Conservation (phyloP, 2,329 filamentous ascomycete genomes). For the Blastomyces silverae region DNA sequence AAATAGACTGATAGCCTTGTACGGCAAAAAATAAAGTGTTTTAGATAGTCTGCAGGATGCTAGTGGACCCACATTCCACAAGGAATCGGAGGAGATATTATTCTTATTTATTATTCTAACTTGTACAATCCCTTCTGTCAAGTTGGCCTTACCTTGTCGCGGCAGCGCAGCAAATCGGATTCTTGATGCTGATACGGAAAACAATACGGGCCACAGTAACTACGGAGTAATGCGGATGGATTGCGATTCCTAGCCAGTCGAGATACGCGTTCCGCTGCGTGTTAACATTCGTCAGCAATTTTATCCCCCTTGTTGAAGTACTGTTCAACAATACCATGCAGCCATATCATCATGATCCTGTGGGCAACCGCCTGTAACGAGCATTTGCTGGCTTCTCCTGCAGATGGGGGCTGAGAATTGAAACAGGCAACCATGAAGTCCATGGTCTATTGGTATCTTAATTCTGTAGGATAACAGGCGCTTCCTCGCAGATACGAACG, state of each 20-base stretch:
- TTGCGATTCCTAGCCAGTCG: not conserved
- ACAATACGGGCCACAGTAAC: not conserved
- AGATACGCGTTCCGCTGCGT: not conserved
- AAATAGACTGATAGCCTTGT: not conserved
- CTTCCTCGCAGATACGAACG: not conserved
- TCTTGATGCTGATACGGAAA: not conserved
- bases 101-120: not conserved
- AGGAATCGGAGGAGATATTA: not conserved
- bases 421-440: not conserved
- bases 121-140: not conserved
- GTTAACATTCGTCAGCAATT: not conserved
- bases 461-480: not conserved
- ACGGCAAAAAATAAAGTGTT: slow-evolving; percentile 3
- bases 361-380: not conserved
- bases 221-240: not conserved
- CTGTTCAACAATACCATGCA: too few species aligned
- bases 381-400: not conserved
- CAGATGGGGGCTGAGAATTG: not conserved
- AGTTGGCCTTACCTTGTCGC: not conserved
- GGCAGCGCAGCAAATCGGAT: not conserved
- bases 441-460: not conserved
- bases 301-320: not conserved
- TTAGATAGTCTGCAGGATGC: not conserved
- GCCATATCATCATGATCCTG: not conserved
- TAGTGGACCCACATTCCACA: not conserved